Evolutionary conservation across 2,329 filamentous ascomycete genomes (phyloP).

Genomic region (Ceratocystiopsis minuta): DNA sequence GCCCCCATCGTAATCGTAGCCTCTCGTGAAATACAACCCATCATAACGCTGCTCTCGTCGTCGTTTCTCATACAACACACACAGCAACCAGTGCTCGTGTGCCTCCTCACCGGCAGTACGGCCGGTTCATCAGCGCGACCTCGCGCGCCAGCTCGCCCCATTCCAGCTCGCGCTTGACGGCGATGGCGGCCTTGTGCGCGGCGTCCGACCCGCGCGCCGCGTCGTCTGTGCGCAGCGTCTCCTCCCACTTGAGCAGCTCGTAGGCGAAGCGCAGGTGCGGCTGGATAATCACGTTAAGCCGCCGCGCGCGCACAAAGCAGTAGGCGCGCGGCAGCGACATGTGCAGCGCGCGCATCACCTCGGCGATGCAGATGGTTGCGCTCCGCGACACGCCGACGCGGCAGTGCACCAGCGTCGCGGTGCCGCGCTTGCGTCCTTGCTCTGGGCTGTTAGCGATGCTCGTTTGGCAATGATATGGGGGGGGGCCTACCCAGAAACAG

Average conservation of each 20-base stretch:
- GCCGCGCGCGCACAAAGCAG: slow-evolving; percentile 81
- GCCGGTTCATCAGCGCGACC: slow-evolving; percentile 89
- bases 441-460: slow-evolving; percentile 29
- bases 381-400: slow-evolving; percentile 89
- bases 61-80: too few species aligned
- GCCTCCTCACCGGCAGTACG: slow-evolving; percentile 51
- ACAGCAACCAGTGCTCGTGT: too few species aligned
- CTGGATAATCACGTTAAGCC: slow-evolving; percentile 95
- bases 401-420: slow-evolving; percentile 85
- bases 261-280: slow-evolving; percentile 90
- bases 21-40: too few species aligned
- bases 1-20: too few species aligned
- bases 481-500: slow-evolving; percentile 70
- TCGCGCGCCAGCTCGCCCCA: slow-evolving; percentile 80
- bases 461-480: not conserved
- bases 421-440: slow-evolving; percentile 56
- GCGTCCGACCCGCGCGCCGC: too few species aligned
- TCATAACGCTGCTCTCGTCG: too few species aligned
- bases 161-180: slow-evolving; percentile 61
- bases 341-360: slow-evolving; percentile 71
- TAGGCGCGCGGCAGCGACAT: slow-evolving; percentile 85
- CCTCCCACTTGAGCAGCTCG: slow-evolving; percentile 92
- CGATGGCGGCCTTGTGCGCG: slow-evolving; percentile 5
- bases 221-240: slow-evolving; percentile 39
- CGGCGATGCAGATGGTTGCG: slow-evolving; percentile 96